These are phyloP conservation scores for Zelopaecilomyces penicillatus DNA, from an alignment of 2,329 filamentous ascomycete species.

Conservation along the genomic window DNA sequence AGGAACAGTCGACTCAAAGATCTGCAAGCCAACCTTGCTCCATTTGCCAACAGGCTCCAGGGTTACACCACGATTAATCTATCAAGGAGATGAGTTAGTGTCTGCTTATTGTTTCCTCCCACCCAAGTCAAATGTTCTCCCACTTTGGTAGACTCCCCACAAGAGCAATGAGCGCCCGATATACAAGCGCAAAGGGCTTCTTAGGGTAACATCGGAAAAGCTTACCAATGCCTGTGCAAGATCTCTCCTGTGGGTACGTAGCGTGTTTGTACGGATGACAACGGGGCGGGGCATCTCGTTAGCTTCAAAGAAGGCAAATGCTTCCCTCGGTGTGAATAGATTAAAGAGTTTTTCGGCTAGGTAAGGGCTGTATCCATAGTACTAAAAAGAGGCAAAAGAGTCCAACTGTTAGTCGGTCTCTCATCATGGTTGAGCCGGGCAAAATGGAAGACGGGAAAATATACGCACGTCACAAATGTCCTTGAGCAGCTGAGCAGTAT, in stretches of 20 bases:
- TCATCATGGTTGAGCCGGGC: too few relatives aligned
- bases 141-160: too few relatives aligned
- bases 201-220: neutral
- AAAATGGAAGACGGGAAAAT: neutral
- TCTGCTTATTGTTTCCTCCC: neutral
- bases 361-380: slow-evolving; percentile 93
- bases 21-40: slow-evolving; percentile 94
- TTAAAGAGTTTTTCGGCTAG: slow-evolving; percentile 94
- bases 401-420: too few relatives aligned
- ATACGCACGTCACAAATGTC: slow-evolving; percentile 63
- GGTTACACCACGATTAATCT: slow-evolving; percentile 89
- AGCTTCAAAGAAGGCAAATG: slow-evolving; percentile 96
- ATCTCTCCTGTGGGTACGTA: slow-evolving; percentile 67
- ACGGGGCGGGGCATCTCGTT: slow-evolving; percentile 92
- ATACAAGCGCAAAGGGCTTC: too few relatives aligned
- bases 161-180: too few relatives aligned
- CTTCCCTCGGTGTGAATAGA: slow-evolving; percentile 86
- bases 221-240: slow-evolving; percentile 69
- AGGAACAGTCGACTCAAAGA: slow-evolving; percentile 81
- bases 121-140: too few relatives aligned
- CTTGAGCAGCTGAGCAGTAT: slow-evolving; percentile 75
- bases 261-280: slow-evolving; percentile 93
- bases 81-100: neutral
- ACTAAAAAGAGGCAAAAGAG: slow-evolving; percentile 26
- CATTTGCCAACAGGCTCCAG: slow-evolving; percentile 96